phyloP scores from a whole-genome alignment of 139 green algal species.

The Chlorella sp. region DNA sequence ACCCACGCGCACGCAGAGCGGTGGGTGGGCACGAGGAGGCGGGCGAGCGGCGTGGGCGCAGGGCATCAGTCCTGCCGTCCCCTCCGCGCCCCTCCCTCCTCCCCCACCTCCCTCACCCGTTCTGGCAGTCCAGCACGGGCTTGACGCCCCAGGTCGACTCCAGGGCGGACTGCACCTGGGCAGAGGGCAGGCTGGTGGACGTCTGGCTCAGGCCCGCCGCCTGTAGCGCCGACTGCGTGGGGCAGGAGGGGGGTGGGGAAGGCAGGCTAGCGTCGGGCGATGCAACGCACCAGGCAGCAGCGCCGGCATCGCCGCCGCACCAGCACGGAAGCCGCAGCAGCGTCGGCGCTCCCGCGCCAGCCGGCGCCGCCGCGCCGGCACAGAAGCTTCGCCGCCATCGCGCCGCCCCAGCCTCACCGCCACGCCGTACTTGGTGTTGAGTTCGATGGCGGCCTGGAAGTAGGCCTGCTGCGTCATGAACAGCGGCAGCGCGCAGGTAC shows the following conservation, averaged over 20 bases:
- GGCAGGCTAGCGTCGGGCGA: not conserved
- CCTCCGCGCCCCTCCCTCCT: not conserved
- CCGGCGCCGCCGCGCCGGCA: too few relatives aligned
- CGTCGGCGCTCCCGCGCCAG: too few relatives aligned
- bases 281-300: not conserved
- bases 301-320: not conserved
- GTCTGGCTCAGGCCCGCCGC: not conserved
- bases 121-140: constrained; percentile 4
- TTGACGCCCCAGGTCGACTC: constrained; percentile 14
- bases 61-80: not conserved
- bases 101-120: not conserved
- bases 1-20: not conserved
- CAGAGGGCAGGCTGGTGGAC: not conserved
- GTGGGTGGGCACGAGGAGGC: not conserved
- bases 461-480: constrained; percentile 50
- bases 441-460: constrained; percentile 52
- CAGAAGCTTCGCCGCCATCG: not conserved
- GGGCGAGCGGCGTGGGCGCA: not conserved
- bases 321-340: too few relatives aligned
- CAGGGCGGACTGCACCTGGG: constrained; percentile 3
- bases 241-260: too few relatives aligned
- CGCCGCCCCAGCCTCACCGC: constrained; percentile 27
- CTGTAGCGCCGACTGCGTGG: constrained; percentile 13
- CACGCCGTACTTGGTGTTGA: constrained; percentile 53
- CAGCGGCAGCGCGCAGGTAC: constrained; percentile 55